A percentile compares a stretch with the other conserved stretches of the same genome.
Evolutionary conservation across 495 filamentous ascomycete genomes (phyloP).

Genomic region (Aspergillus egyptiacus): DNA sequence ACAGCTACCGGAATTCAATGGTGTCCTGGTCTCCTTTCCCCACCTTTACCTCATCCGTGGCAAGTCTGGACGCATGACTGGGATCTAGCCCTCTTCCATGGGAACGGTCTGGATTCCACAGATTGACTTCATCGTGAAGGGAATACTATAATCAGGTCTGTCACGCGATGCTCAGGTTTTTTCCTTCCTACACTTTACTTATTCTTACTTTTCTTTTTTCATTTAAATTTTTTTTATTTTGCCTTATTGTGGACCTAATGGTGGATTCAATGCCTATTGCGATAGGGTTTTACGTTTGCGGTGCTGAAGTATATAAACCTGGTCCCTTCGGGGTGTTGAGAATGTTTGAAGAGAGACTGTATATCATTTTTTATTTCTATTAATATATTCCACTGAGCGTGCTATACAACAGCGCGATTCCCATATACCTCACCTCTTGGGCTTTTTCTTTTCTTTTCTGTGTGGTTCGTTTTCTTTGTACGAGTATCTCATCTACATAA

Average conservation of each 20-base stretch:
- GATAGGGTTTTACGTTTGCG: constrained; percentile 1
- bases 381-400: background rate
- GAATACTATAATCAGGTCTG: background rate
- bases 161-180: background rate
- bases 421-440: no score
- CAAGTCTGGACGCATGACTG: background rate
- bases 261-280: background rate
- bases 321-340: background rate
- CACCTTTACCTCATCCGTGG: background rate
- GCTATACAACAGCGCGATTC: no score
- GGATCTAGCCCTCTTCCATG: background rate
- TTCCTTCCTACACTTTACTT: background rate
- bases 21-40: background rate
- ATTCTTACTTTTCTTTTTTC: background rate
- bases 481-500: background rate
- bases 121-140: constrained; percentile 2
- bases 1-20: no score
- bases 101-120: background rate
- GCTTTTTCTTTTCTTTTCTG: background rate
- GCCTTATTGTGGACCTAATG: no score
- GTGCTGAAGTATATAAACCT: background rate
- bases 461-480: background rate
- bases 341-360: background rate
- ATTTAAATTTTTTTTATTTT: background rate
- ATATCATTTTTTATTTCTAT: background rate